Conservation (phyloP, 2,329 filamentous ascomycete genomes). For the Verticillium albo-atrum region DNA sequence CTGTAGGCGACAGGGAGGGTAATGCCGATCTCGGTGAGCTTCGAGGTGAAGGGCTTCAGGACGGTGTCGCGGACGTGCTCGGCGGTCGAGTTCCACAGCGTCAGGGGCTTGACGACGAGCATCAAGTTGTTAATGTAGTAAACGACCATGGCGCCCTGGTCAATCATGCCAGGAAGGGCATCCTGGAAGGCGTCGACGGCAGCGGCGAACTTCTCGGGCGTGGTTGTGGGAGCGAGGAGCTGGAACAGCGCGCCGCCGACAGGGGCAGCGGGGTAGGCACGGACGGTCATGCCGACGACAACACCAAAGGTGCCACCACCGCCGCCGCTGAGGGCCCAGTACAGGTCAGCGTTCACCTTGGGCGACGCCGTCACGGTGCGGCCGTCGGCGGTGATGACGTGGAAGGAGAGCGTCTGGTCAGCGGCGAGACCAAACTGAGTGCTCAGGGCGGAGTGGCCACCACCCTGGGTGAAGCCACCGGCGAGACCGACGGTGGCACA, state of each 20-base stretch:
- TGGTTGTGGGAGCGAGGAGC: constrained; percentile 22
- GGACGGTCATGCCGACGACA: constrained; percentile 44
- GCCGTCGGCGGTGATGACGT: constrained; percentile 40
- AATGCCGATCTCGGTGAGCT: constrained; percentile 19
- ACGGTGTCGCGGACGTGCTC: constrained; percentile 19
- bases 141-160: constrained; percentile 42
- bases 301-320: constrained; percentile 49
- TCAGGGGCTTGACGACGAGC: constrained; percentile 33
- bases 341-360: constrained; percentile 41
- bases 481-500: constrained; percentile 22
- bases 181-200: constrained; percentile 38
- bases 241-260: constrained; percentile 39
- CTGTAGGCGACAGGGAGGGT: constrained; percentile 16
- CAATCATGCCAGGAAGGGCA: constrained; percentile 39
- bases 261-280: constrained; percentile 38
- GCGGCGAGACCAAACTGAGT: constrained; percentile 41
- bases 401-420: constrained; percentile 41
- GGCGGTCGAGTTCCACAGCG: constrained; percentile 20
- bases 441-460: constrained; percentile 38
- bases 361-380: constrained; percentile 34
- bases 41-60: constrained; percentile 23
- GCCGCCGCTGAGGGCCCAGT: constrained; percentile 50
- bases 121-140: constrained; percentile 41
- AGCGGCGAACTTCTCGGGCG: constrained; percentile 39
- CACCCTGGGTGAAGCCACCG: constrained; percentile 44